phyloP scores from a whole-genome alignment of 305 asterid species.

The Lippia alba region DNA sequence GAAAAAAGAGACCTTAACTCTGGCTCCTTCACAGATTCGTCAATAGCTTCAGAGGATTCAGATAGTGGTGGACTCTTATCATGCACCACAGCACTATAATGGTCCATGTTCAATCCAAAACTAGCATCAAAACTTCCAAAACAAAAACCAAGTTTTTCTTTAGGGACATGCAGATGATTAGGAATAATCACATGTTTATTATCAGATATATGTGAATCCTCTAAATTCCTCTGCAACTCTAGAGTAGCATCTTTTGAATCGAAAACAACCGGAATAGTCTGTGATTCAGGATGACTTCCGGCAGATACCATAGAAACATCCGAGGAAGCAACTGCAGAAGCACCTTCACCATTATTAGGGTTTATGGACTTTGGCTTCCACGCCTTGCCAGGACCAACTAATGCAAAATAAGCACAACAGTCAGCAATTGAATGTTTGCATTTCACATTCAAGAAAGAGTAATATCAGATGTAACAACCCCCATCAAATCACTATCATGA shows the following conservation, averaged over 20 bases:
- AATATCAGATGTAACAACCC: not conserved
- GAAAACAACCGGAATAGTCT: conserved; percentile 41
- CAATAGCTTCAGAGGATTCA: conserved; percentile 59
- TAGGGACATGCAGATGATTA: conserved; percentile 84
- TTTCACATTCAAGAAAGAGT: conserved; percentile 5
- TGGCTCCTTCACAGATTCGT: conserved; percentile 63
- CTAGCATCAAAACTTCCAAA: conserved; percentile 93
- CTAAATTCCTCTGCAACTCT: conserved; percentile 72
- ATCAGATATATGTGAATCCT: conserved; percentile 62
- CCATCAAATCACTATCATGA: conserved; percentile 8
- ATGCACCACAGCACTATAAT: conserved; percentile 48
- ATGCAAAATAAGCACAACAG: conserved; percentile 36
- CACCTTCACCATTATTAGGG: conserved; percentile 52
- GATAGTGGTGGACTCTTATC: conserved; percentile 50
- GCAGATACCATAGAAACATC: conserved; percentile 54
- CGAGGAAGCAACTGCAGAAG: conserved; percentile 46
- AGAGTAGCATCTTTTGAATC: conserved; percentile 58
- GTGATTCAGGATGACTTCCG: conserved; percentile 50
- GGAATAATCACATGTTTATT: conserved; percentile 84
- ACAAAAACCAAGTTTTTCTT: conserved; percentile 85
- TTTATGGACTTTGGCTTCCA: conserved; percentile 90
- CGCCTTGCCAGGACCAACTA: conserved; percentile 75
- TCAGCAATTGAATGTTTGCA: conserved; percentile 6
- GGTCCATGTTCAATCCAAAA: conserved; percentile 58
- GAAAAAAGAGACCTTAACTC: conserved; percentile 57